Percentiles rank a stretch among this genome's conserved stretches.
Conservation (phyloP, 2,329 filamentous ascomycete genomes). For the Fragosphaeria purpurea region DNA sequence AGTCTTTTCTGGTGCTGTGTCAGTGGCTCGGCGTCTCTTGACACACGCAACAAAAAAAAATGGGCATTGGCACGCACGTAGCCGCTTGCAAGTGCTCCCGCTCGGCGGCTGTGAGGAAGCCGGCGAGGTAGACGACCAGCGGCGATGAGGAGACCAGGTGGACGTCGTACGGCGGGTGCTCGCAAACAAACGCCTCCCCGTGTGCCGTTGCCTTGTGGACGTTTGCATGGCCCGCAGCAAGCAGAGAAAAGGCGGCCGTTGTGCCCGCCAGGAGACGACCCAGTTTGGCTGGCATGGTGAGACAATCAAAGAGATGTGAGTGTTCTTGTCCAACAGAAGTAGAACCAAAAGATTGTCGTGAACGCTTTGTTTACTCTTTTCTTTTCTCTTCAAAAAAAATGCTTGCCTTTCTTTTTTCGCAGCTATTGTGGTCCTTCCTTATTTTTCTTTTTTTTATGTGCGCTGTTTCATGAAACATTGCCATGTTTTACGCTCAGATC, state of each 20-base stretch:
- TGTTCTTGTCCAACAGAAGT: too few species aligned
- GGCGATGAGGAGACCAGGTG: conserved; percentile 38
- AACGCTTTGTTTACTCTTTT: background rate
- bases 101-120: conserved; percentile 34
- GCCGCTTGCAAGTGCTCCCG: conserved; percentile 30
- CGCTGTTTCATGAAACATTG: too few species aligned
- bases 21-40: background rate
- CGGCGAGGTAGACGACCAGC: conserved; percentile 37
- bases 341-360: too few species aligned
- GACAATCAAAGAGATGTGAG: too few species aligned
- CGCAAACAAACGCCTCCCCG: conserved; percentile 3
- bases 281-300: too few species aligned
- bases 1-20: conserved; percentile 23
- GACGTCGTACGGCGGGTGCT: conserved; percentile 26
- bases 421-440: too few species aligned
- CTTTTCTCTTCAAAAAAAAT: background rate
- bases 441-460: background rate
- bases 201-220: too few species aligned
- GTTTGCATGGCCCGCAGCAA: too few species aligned
- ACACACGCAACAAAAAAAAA: background rate
- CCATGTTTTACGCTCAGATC: too few species aligned
- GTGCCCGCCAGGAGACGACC: too few species aligned
- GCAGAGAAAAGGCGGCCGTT: too few species aligned
- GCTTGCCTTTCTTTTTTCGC: background rate
- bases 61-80: conserved; percentile 21